Conservation (phyloP, 345 rosid species). For the Aquilaria sinensis region DNA sequence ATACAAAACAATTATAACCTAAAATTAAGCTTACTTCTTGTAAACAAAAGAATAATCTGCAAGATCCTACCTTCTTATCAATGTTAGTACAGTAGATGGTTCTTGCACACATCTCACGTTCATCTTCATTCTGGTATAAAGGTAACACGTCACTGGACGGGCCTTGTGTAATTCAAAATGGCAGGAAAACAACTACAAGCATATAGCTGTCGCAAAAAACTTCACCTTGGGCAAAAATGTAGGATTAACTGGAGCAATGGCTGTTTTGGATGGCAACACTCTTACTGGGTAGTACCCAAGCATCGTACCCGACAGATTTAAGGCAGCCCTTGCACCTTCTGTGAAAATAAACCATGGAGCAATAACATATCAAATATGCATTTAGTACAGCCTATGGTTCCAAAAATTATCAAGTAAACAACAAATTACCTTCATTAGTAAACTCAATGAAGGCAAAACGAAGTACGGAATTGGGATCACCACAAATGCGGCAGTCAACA, state of each 20-base stretch:
- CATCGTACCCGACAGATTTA: constrained; percentile 77
- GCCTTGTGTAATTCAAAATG: neutral
- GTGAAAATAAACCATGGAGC: constrained; percentile 19
- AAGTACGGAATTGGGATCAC: constrained; percentile 91
- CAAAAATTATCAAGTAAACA: neutral
- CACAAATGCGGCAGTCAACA: constrained; percentile 94
- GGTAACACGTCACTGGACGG: constrained; percentile 7
- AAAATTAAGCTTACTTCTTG: neutral
- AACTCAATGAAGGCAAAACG: constrained; percentile 95
- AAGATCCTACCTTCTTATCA: constrained; percentile 67
- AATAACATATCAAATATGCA: constrained; percentile 1
- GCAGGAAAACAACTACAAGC: neutral
- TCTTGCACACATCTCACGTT: constrained; percentile 91
- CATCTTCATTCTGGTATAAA: constrained; percentile 65
- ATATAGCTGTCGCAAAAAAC: neutral
- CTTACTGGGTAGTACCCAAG: constrained; percentile 86
- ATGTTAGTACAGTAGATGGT: constrained; percentile 93
- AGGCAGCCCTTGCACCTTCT: constrained; percentile 78
- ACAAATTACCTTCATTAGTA: constrained; percentile 68
- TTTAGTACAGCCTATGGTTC: neutral
- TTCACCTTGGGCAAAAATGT: constrained; percentile 90
- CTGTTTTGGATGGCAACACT: constrained; percentile 92
- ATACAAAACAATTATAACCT: constrained; percentile 1
- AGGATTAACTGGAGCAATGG: constrained; percentile 95
- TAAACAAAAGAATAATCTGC: neutral